A percentile compares a stretch with the other conserved stretches of the same genome.
These are phyloP conservation scores for Penicillium egyptiacum DNA, from an alignment of 495 filamentous ascomycete genomes.

Conservation along the genomic window DNA sequence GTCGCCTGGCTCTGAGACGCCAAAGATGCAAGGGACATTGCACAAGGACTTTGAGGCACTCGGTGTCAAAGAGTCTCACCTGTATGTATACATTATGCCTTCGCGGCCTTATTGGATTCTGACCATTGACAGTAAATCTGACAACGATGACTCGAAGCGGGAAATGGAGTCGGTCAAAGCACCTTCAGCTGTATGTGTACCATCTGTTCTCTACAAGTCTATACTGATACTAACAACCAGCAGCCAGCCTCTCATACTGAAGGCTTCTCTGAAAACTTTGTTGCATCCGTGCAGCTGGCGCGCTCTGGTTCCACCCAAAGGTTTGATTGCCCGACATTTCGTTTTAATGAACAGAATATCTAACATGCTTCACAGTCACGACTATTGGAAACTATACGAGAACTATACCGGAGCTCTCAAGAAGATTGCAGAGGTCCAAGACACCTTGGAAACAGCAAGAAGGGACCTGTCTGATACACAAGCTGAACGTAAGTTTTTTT, in stretches of 20 bases:
- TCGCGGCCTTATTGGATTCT: conserved; percentile 13
- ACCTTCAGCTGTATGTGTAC: conserved; percentile 28
- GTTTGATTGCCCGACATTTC: conserved; percentile 18
- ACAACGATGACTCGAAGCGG: conserved; percentile 45
- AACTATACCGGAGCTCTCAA: conserved; percentile 42
- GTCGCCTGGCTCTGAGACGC: conserved; percentile 43
- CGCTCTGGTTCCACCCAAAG: conserved; percentile 42
- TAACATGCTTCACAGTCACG: conserved; percentile 37
- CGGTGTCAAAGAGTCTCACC: conserved; percentile 42
- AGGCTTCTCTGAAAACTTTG: conserved; percentile 41
- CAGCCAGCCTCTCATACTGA: conserved; percentile 35
- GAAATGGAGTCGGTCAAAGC: conserved; percentile 41
- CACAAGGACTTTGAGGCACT: conserved; percentile 50
- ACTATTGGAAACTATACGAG: conserved; percentile 51
- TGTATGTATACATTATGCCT: conserved; percentile 28
- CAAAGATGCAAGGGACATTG: conserved; percentile 44
- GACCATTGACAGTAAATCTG: conserved; percentile 38
- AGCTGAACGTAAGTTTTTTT: conserved; percentile 40
- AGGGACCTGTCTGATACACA: conserved; percentile 41
- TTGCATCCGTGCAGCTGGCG: conserved; percentile 36
- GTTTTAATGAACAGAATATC: conserved; percentile 3
- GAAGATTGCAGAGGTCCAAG: conserved; percentile 44
- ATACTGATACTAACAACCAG: conserved; percentile 13
- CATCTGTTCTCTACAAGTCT: neutral
- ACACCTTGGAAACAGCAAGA: conserved; percentile 37